Conservation (phyloP, 2,329 filamentous ascomycete genomes). For the Beauveria rudraprayagi region DNA sequence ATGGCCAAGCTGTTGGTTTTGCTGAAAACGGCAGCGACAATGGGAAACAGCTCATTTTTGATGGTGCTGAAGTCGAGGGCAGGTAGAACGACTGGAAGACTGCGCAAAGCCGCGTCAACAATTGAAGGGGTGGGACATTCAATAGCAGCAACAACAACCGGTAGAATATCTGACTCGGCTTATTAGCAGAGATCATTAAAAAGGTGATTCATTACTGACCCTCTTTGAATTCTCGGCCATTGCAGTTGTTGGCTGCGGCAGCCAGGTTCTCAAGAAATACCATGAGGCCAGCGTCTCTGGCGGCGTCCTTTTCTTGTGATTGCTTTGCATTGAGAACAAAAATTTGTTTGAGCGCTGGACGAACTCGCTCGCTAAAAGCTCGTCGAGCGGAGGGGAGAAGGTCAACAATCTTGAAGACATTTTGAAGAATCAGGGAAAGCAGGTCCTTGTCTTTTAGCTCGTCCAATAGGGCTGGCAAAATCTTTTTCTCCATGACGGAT, state of each 20-base stretch:
- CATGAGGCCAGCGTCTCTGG: conserved; percentile 84
- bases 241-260: conserved; percentile 69
- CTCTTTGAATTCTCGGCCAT: conserved; percentile 91
- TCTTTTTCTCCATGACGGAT: conserved; percentile 89
- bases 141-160: conserved; percentile 73
- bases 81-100: conserved; percentile 71
- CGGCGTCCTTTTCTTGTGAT: conserved; percentile 64
- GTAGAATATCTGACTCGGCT: conserved; percentile 62
- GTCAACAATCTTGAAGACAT: conserved; percentile 83
- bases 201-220: conserved; percentile 41
- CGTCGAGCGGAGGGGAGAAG: conserved; percentile 69
- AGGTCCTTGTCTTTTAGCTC: conserved; percentile 91
- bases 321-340: conserved; percentile 59
- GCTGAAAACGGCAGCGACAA: conserved; percentile 83
- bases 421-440: conserved; percentile 76
- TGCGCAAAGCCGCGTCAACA: conserved; percentile 76
- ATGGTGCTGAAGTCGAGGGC: conserved; percentile 93
- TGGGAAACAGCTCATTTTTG: conserved; percentile 92
- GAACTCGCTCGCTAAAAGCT: conserved; percentile 74
- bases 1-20: conserved; percentile 90
- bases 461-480: conserved; percentile 80
- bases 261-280: conserved; percentile 79
- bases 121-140: conserved; percentile 85
- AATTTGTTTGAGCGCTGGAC: conserved; percentile 76
- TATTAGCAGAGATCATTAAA: not conserved